Percentiles rank a stretch among this genome's conserved stretches.
Evolutionary conservation across 768 basidiomycete genomes (phyloP).

Genomic region (Leccinum barrowsii): DNA sequence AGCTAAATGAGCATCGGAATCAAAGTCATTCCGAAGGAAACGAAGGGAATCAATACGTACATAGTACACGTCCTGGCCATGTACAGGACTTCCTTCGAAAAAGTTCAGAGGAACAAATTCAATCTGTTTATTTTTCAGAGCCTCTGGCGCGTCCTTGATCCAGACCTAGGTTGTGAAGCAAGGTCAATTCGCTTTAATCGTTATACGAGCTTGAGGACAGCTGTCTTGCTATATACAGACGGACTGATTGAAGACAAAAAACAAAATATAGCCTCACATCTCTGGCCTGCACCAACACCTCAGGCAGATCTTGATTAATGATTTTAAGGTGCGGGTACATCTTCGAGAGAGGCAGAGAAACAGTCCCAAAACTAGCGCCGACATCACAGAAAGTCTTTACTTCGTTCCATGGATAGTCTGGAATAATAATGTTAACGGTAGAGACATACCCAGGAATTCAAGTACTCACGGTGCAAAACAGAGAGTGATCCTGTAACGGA

Average conservation of each 20-base stretch:
- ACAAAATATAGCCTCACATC: constrained; percentile 9
- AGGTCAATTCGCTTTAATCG: neutral
- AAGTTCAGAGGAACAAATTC: neutral
- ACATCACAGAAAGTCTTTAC: constrained; percentile 27
- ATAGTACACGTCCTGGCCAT: neutral
- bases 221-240: neutral
- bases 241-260: neutral
- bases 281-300: constrained; percentile 20
- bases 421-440: neutral
- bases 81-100: neutral
- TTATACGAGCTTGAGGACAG: neutral
- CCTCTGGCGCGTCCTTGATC: neutral
- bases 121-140: neutral
- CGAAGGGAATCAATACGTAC: neutral
- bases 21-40: neutral
- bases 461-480: constrained; percentile 20
- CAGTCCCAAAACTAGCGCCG: constrained; percentile 27
- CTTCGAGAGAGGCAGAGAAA: constrained; percentile 27
- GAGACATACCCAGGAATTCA: neutral
- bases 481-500: constrained; percentile 21
- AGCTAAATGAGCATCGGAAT: constrained; percentile 11
- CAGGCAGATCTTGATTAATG: constrained; percentile 27
- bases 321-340: constrained; percentile 26
- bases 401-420: constrained; percentile 27
- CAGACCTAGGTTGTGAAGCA: neutral